Evolutionary conservation across 495 filamentous ascomycete species (phyloP).

Genomic region (Trichocladium uniseriatum): DNA sequence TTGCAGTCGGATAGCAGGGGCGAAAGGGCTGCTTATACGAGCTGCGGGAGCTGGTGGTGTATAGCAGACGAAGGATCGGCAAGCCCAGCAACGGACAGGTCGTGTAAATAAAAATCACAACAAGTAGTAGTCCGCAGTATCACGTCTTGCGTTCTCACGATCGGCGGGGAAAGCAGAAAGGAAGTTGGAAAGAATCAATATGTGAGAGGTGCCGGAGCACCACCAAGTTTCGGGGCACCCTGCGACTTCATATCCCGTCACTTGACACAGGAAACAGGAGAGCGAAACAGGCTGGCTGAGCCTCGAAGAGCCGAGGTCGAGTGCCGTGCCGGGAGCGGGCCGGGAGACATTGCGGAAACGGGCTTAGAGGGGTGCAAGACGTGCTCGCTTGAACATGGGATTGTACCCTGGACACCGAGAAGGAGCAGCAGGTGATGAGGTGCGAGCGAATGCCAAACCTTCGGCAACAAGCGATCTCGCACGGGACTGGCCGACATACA

Average conservation of each 20-base stretch:
- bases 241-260: slow-evolving; percentile 22
- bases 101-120: slow-evolving; percentile 8
- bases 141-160: slow-evolving; percentile 23
- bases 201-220: slow-evolving; percentile 5
- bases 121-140: slow-evolving; percentile 12
- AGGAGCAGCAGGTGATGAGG: slow-evolving; percentile 19
- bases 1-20: too few relatives aligned
- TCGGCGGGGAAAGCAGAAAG: slow-evolving; percentile 14
- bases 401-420: slow-evolving; percentile 15
- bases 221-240: slow-evolving; percentile 17
- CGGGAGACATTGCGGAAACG: slow-evolving; percentile 26
- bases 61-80: not conserved
- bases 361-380: slow-evolving; percentile 19
- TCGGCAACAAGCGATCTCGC: slow-evolving; percentile 23
- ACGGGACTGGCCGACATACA: slow-evolving; percentile 24
- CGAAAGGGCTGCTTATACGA: too few relatives aligned
- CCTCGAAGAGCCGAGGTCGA: slow-evolving; percentile 13
- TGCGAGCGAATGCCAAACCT: slow-evolving; percentile 23
- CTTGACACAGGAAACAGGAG: slow-evolving; percentile 23
- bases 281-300: slow-evolving; percentile 18
- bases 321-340: slow-evolving; percentile 16
- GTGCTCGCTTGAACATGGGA: slow-evolving; percentile 22
- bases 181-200: slow-evolving; percentile 19
- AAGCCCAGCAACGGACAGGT: not conserved
- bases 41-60: slow-evolving; percentile 13